Base-by-base conservation (phyloP, 2,329 filamentous ascomycete genomes). In the Neopestalotiopsis clavispora region DNA sequence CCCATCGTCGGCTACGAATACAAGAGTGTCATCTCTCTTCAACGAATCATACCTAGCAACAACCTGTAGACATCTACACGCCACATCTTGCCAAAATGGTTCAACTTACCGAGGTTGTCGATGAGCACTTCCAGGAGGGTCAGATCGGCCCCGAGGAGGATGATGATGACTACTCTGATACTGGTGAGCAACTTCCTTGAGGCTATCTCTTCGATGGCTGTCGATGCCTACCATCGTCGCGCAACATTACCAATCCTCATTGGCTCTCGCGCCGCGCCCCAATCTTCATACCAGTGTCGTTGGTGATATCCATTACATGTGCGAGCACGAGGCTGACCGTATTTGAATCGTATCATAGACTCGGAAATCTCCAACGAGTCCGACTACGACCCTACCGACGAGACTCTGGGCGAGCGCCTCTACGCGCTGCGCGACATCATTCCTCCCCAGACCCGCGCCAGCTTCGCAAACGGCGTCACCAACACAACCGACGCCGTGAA, bases 81-180 rank as follows among this genome's bases (percentile, higher is more conserved):
- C 34, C 32, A 9, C n/a, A 61, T 4, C 23, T 28, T 23, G 30
- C 14, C 65, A 76, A 9, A 77, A 98, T 98, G 95, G 95, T 98
- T 82, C 94, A 95, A 84, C 93, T 98, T 80, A 93, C 94, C 80
- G 95, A 98, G 87, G 95, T 98, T 79, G 92, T 97, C 80, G 95
- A 98, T 81, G 95, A 98, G 88, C 93, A 97, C 84, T 97, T 98
- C 86, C 87, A 92, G 84, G 85, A 89, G 81, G 84, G 87, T 74
- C 91, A 92, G 77, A 84, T 90, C 71, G 86, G 89, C 69, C 89
- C 91, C 70, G 91, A 94, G 74, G 91, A 94, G 74, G 92, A 96
- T 68, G 94, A 97, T 69, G 95, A 95, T 79, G 95, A 97, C 85
- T 97, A 93, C 86, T 96, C 93, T 74, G 95, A 98, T 81, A 95